phyloP scores from a whole-genome alignment of 208 protist genomes.

The Wallacemonas rigidus region DNA sequence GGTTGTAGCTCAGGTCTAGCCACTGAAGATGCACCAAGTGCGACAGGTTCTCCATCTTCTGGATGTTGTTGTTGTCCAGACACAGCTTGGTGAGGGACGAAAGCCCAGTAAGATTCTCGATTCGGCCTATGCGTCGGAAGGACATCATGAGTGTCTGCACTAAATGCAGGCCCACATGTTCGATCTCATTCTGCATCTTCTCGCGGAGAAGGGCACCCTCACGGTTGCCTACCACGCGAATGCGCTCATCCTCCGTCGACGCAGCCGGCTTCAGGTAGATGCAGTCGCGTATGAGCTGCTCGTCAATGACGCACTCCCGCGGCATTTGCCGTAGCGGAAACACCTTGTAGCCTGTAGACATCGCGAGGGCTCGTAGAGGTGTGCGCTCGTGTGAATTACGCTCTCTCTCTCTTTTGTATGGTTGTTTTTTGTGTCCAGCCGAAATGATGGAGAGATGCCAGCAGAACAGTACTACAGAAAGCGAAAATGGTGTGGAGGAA shows the following conservation, averaged over 20 bases:
- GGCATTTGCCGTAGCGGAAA: constrained; percentile 67
- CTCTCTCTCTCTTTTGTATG: too few relatives aligned
- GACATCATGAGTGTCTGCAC: constrained; percentile 77
- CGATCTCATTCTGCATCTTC: constrained; percentile 53
- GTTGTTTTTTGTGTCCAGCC: too few relatives aligned
- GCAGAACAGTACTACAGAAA: too few relatives aligned
- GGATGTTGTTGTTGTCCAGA: constrained; percentile 96
- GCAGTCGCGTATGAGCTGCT: constrained; percentile 76
- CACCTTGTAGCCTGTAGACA: constrained; percentile 80
- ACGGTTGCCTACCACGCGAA: constrained; percentile 70
- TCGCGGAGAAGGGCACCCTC: constrained; percentile 59
- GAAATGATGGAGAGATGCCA: too few relatives aligned
- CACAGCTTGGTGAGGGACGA: constrained; percentile 89
- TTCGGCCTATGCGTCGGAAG: constrained; percentile 69
- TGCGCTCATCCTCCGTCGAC: constrained; percentile 75
- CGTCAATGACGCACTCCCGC: constrained; percentile 77
- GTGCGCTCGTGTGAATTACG: too few relatives aligned
- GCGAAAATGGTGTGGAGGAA: too few relatives aligned
- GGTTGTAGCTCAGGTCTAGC: constrained; percentile 95
- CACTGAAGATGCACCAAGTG: constrained; percentile 80
- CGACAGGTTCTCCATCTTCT: constrained; percentile 89
- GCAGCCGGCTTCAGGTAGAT: constrained; percentile 64
- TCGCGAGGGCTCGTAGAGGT: constrained; percentile 12
- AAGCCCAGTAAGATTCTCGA: constrained; percentile 91
- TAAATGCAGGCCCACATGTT: constrained; percentile 52